phyloP scores from a whole-genome alignment of 75 land plant genomes.

The Azolla pinnata region DNA sequence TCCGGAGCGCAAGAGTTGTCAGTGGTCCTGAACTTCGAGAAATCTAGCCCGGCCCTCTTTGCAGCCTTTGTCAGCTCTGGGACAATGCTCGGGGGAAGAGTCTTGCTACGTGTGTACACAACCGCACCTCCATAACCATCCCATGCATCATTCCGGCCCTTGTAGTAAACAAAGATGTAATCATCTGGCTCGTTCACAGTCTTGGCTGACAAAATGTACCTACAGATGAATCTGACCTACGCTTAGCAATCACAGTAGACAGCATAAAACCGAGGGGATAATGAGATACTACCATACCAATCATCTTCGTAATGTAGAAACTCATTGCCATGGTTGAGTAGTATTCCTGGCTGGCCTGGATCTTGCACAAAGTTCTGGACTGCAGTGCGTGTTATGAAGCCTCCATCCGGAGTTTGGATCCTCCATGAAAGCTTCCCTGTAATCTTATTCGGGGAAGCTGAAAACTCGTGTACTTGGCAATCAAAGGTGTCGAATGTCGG shows the following conservation, averaged over 20 bases:
- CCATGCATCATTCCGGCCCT: slow-evolving; percentile 96
- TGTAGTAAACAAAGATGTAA: slow-evolving; percentile 87
- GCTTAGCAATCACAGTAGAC: neutral
- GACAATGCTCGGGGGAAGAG: slow-evolving; percentile 58
- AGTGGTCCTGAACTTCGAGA: slow-evolving; percentile 67
- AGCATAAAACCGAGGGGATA: slow-evolving; percentile 4
- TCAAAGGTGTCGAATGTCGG: slow-evolving; percentile 88
- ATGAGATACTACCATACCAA: slow-evolving; percentile 42
- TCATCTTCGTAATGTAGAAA: slow-evolving; percentile 95
- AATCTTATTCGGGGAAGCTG: slow-evolving; percentile 39
- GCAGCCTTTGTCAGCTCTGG: slow-evolving; percentile 75
- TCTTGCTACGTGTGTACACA: slow-evolving; percentile 67
- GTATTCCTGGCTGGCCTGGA: slow-evolving; percentile 59
- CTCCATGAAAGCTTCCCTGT: slow-evolving; percentile 76
- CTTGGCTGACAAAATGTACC: slow-evolving; percentile 76
- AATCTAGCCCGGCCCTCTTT: slow-evolving; percentile 60
- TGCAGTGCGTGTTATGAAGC: slow-evolving; percentile 73
- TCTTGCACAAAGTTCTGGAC: slow-evolving; percentile 90
- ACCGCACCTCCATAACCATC: slow-evolving; percentile 98
- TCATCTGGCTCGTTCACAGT: slow-evolving; percentile 68
- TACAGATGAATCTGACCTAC: slow-evolving; percentile 20
- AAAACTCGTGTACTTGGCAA: slow-evolving; percentile 91
- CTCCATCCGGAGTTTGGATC: slow-evolving; percentile 78
- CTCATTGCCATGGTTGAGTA: slow-evolving; percentile 88
- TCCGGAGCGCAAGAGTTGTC: slow-evolving; percentile 93